A percentile compares a stretch with the other conserved stretches of the same genome.
Evolutionary conservation across 2,329 filamentous ascomycete species (phyloP).

Genomic region (Exophiala sp.): DNA sequence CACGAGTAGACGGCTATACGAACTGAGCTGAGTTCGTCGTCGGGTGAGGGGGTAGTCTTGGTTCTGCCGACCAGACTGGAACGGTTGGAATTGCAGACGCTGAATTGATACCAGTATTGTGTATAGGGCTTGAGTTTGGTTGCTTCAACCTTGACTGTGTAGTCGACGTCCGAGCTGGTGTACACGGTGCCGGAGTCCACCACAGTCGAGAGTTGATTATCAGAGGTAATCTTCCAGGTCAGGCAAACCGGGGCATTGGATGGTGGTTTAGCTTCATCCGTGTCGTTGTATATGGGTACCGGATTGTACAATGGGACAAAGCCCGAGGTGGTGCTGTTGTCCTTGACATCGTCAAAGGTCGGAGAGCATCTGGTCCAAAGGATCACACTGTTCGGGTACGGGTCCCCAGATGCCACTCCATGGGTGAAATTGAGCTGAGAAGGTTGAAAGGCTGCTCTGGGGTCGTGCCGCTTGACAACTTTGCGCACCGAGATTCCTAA

Average conservation of each 20-base stretch:
- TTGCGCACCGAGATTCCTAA: slow-evolving; percentile 61
- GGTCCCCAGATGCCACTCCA: slow-evolving; percentile 50
- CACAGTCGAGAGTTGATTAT: slow-evolving; percentile 43
- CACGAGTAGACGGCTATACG: slow-evolving; percentile 66
- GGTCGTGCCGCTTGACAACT: slow-evolving; percentile 52
- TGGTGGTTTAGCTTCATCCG: slow-evolving; percentile 49
- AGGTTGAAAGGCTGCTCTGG: slow-evolving; percentile 41
- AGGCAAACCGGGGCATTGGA: slow-evolving; percentile 61
- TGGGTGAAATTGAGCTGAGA: slow-evolving; percentile 58
- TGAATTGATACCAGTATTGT: slow-evolving; percentile 60
- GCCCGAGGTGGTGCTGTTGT: slow-evolving; percentile 54
- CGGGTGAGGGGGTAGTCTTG: slow-evolving; percentile 58
- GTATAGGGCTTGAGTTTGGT: slow-evolving; percentile 57
- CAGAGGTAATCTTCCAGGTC: slow-evolving; percentile 55
- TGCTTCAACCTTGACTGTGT: slow-evolving; percentile 65
- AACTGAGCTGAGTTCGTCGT: slow-evolving; percentile 53
- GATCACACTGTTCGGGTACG: slow-evolving; percentile 41
- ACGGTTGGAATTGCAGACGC: slow-evolving; percentile 57
- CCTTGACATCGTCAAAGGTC: slow-evolving; percentile 42
- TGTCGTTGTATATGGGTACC: slow-evolving; percentile 38
- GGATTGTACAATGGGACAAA: slow-evolving; percentile 48
- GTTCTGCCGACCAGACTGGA: slow-evolving; percentile 60
- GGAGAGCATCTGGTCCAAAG: slow-evolving; percentile 42
- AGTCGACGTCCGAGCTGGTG: slow-evolving; percentile 69
- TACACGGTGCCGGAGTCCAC: slow-evolving; percentile 56